These are phyloP conservation scores for Myxozyma kluyveri DNA, from an alignment of 805 yeast species.

Conservation along the genomic window DNA sequence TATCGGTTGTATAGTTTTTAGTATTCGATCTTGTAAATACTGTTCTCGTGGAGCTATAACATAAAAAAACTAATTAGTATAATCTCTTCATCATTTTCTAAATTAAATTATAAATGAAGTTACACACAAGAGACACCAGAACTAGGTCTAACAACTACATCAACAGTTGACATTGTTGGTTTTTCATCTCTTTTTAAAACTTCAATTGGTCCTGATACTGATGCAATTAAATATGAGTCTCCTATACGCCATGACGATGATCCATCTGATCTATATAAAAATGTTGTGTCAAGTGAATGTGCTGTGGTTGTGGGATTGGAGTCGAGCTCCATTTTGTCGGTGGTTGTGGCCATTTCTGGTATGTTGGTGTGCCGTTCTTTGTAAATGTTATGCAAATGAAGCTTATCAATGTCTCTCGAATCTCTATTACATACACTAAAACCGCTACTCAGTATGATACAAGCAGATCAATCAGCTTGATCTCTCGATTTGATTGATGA, in stretches of 20 bases:
- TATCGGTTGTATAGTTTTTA: slow-evolving; percentile 57
- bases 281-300: slow-evolving; percentile 4
- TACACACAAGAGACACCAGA: slow-evolving; percentile 60
- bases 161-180: slow-evolving; percentile 74
- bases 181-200: slow-evolving; percentile 77
- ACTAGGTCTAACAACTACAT: slow-evolving; percentile 74
- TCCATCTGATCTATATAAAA: slow-evolving; percentile 24
- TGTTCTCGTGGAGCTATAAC: slow-evolving; percentile 62
- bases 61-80: too few relatives aligned
- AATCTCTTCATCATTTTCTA: background rate
- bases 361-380: too few relatives aligned
- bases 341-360: background rate
- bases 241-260: slow-evolving; percentile 27
- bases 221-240: slow-evolving; percentile 49
- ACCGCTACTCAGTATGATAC: too few relatives aligned
- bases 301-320: background rate
- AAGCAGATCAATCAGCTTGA: too few relatives aligned
- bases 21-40: slow-evolving; percentile 66
- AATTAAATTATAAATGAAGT: too few relatives aligned
- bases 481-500: too few relatives aligned
- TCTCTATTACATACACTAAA: too few relatives aligned
- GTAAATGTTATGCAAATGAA: too few relatives aligned
- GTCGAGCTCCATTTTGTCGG: background rate
- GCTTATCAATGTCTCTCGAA: too few relatives aligned
- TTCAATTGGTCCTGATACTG: slow-evolving; percentile 91